These are phyloP conservation scores for Monosporascus sp. DNA, from an alignment of 2,329 filamentous ascomycete species.

Conservation along the genomic window DNA sequence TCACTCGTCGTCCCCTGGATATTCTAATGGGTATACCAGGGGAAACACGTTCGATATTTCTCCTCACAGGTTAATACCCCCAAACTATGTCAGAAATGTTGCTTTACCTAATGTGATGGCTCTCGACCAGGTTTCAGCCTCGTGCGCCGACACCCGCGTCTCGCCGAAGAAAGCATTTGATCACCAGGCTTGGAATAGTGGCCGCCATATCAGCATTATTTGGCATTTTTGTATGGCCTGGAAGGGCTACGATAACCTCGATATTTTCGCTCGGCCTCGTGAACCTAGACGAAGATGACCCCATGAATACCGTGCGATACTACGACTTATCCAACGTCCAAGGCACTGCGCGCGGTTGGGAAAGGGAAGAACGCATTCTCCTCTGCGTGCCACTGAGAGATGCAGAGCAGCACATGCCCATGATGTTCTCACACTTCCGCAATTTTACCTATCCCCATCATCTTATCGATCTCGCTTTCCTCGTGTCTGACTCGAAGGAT, in stretches of 20 bases:
- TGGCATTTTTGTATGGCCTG: constrained; percentile 70
- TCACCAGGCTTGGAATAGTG: constrained; percentile 60
- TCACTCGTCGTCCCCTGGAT: constrained; percentile 46
- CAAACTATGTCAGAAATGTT: constrained; percentile 3
- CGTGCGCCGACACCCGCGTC: constrained; percentile 66
- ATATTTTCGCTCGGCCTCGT: constrained; percentile 66
- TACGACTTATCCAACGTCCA: constrained; percentile 91
- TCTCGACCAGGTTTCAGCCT: constrained; percentile 71
- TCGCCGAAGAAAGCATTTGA: constrained; percentile 66
- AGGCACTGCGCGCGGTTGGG: constrained; percentile 90
- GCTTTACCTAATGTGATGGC: constrained; percentile 8
- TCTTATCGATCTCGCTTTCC: constrained; percentile 90
- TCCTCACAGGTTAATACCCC: constrained; percentile 69
- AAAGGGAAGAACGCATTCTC: constrained; percentile 89
- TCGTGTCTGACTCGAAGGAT: constrained; percentile 97
- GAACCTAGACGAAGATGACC: constrained; percentile 60
- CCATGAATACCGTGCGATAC: constrained; percentile 93
- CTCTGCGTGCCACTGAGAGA: constrained; percentile 92
- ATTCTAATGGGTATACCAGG: constrained; percentile 77
- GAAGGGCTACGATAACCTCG: constrained; percentile 54
- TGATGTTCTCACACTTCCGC: constrained; percentile 97
- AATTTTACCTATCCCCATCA: constrained; percentile 98
- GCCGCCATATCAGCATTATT: constrained; percentile 58
- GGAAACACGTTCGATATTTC: constrained; percentile 79
- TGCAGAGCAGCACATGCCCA: constrained; percentile 82